phyloP scores from a whole-genome alignment of 768 basidiomycete genomes.

The Strobilomyces echinocephalus region DNA sequence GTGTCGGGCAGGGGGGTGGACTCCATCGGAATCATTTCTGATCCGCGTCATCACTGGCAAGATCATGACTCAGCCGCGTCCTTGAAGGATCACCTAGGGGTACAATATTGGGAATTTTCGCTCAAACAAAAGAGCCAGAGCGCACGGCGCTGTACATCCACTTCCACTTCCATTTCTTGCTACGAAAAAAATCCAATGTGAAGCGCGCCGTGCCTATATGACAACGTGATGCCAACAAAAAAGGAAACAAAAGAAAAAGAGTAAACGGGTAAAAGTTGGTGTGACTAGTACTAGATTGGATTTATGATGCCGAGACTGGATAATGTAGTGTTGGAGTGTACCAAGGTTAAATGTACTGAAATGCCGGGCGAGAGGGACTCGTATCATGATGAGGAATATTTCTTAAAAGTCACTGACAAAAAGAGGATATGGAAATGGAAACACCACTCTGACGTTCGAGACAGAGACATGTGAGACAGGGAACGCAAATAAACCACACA shows the following conservation, averaged over 20 bases:
- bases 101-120: background rate
- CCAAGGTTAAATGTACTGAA: slow-evolving; percentile 14
- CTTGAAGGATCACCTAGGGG: background rate
- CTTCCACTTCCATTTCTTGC: slow-evolving; percentile 10
- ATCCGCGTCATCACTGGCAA: too few relatives aligned
- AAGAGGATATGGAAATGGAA: background rate
- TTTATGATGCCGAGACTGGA: slow-evolving; percentile 24
- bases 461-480: background rate
- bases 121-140: background rate
- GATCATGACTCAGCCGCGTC: too few relatives aligned
- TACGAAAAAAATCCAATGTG: slow-evolving; percentile 11
- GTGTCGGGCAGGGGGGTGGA: too few relatives aligned
- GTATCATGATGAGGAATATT: slow-evolving; percentile 10
- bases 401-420: slow-evolving; percentile 14
- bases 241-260: background rate
- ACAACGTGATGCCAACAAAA: slow-evolving; percentile 15
- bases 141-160: background rate
- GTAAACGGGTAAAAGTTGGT: background rate
- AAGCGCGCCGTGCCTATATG: slow-evolving; percentile 13
- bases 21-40: too few relatives aligned
- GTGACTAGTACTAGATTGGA: slow-evolving; percentile 21
- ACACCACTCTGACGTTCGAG: slow-evolving; percentile 1
- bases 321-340: slow-evolving; percentile 22
- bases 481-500: background rate
- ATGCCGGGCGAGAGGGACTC: slow-evolving; percentile 13